Percentiles rank a stretch among this genome's conserved stretches.
Conservation (phyloP, 2,329 filamentous ascomycete genomes). For the Aspergillus sp. region DNA sequence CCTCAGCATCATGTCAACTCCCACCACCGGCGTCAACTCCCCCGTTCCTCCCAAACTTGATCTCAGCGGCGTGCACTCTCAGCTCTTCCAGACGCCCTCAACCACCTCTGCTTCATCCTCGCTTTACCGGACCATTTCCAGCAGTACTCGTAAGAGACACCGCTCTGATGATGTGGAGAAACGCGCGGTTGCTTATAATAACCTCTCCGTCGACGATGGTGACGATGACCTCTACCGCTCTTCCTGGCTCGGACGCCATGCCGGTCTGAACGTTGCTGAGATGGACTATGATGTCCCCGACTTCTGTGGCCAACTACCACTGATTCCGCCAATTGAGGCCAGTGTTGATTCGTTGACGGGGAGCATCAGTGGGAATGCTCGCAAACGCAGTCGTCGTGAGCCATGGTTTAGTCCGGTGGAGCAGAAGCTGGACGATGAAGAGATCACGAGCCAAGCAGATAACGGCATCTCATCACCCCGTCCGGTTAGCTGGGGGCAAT, state of each 20-base stretch:
- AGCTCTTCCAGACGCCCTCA: conserved; percentile 29
- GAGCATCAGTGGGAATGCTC: conserved; percentile 15
- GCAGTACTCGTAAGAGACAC: conserved; percentile 24
- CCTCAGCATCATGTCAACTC: too few relatives aligned
- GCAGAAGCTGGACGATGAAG: neutral
- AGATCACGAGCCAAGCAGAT: neutral
- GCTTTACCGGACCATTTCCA: conserved; percentile 27
- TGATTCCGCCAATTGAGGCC: conserved; percentile 18
- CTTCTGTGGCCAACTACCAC: conserved; percentile 29
- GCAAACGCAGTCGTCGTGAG: conserved; percentile 27
- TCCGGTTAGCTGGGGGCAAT: conserved; percentile 29
- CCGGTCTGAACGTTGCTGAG: conserved; percentile 19
- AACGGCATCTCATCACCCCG: neutral
- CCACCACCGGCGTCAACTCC: conserved; percentile 8
- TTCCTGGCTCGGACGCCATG: conserved; percentile 13
- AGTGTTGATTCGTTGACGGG: conserved; percentile 18
- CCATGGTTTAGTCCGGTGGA: conserved; percentile 5
- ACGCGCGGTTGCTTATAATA: conserved; percentile 12
- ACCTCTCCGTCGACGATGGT: conserved; percentile 17
- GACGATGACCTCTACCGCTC: conserved; percentile 4
- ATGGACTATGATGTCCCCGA: conserved; percentile 34
- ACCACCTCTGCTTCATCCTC: conserved; percentile 31
- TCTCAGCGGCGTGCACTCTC: conserved; percentile 29
- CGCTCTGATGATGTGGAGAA: conserved; percentile 21
- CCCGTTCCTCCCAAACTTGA: conserved; percentile 32